These are phyloP conservation scores for Erodium maritimum DNA, from an alignment of 345 rosid species.

Conservation along the genomic window DNA sequence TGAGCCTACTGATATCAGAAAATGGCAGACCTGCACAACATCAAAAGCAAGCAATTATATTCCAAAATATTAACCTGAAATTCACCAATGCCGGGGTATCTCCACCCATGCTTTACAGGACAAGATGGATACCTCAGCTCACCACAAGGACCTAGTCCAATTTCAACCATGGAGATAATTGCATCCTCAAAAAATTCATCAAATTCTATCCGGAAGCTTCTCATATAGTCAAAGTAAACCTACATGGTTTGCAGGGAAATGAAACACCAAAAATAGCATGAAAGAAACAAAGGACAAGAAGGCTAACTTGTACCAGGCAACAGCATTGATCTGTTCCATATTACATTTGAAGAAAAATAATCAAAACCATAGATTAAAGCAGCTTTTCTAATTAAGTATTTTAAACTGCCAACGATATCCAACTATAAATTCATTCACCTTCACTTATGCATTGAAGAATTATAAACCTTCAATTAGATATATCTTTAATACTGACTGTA, in stretches of 20 bases:
- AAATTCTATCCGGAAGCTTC: constrained; percentile 86
- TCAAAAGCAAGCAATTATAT: not conserved
- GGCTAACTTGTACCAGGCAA: not conserved
- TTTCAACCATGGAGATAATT: constrained; percentile 63
- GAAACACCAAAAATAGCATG: not conserved
- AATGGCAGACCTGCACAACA: not conserved
- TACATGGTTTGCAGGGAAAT: constrained; percentile 14
- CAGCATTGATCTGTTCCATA: not conserved
- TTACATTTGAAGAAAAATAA: not conserved
- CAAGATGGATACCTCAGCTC: constrained; percentile 90
- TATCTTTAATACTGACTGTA: not conserved
- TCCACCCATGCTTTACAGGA: constrained; percentile 83
- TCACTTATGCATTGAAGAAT: not conserved
- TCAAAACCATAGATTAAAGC: not conserved
- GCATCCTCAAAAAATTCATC: constrained; percentile 69
- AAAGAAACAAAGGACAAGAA: not conserved
- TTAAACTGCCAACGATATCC: not conserved
- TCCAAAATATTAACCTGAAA: constrained; percentile 57
- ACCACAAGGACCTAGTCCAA: constrained; percentile 97
- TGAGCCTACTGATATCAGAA: not conserved
- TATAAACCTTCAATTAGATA: not conserved
- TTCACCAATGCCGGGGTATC: constrained; percentile 91
- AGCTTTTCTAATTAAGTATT: not conserved
- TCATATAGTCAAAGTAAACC: constrained; percentile 96
- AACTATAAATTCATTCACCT: not conserved